phyloP scores from a whole-genome alignment of 345 rosid genomes.

The Punica granatum region DNA sequence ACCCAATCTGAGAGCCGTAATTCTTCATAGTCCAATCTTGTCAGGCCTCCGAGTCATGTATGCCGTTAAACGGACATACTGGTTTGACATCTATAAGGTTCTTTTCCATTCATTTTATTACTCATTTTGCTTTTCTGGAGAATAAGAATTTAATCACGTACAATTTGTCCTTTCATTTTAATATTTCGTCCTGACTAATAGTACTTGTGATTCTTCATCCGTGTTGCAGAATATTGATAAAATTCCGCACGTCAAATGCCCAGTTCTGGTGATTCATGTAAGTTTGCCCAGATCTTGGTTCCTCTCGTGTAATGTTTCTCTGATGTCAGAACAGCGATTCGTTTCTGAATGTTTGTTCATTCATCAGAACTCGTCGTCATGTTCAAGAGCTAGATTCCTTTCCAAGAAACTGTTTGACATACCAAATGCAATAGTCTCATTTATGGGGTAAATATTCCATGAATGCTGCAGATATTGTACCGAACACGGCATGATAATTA shows the following conservation, averaged over 20 bases:
- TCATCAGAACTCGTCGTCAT: too few species aligned
- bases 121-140: not conserved
- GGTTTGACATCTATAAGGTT: conserved; percentile 79
- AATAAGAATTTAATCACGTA: not conserved
- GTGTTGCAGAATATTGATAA: conserved; percentile 68
- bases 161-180: not conserved
- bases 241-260: conserved; percentile 62
- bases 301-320: not conserved
- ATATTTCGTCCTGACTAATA: not conserved
- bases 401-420: not conserved
- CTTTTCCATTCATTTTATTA: not conserved
- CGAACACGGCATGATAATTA: not conserved
- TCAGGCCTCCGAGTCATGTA: conserved; percentile 9
- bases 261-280: conserved; percentile 89
- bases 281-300: conserved; percentile 15
- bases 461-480: not conserved
- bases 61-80: conserved; percentile 7
- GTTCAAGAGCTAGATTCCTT: not conserved
- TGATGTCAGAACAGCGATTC: not conserved
- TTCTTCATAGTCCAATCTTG: conserved; percentile 12
- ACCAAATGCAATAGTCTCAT: too few species aligned
- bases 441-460: too few species aligned
- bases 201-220: not conserved
- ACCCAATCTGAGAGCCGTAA: conserved; percentile 3
- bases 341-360: not conserved